Evolutionary conservation across 495 filamentous ascomycete genomes (phyloP), one percentile per base, ranked within the genome.

Genomic region (Xylaria nigripes): DNA sequence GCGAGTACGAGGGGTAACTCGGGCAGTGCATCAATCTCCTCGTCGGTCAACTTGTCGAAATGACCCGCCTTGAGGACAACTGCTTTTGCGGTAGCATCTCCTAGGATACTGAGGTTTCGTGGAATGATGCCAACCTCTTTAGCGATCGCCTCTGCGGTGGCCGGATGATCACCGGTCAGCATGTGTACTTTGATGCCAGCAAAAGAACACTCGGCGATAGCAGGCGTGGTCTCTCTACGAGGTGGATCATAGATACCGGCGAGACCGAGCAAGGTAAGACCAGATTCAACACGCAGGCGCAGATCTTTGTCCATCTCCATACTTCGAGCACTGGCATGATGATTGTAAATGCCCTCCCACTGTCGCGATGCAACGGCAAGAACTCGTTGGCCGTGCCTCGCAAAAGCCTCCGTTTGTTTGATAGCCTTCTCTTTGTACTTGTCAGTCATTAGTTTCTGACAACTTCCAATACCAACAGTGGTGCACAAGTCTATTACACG

Each of bases 181-280:
- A 91, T 91, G 67, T 89, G 85, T 8, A 90, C 85, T 55, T 77
- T 77, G 54, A 91, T 86, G 24, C 87, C 87, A 47, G 87, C 87
- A 32, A 72, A 67, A 38, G 82, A 73, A 62, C 86, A 89, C 59
- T 81, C 78, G 21, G 67, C 69, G 30, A 91, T 80, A 24, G 86
- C 77, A 10, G 74, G 79, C 15, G 77, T 80, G 2, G 84, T 86
- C 66, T 87, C 86, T 13, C 78, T 76, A 0, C 86, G 82, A 8
- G 84, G 84, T 10, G 86, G 86, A 64, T 89, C 86, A 57, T 87
- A 86, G 51, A 90, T 81, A 12, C 86, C 86, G 32, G 79, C 76
- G n/a, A 90, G 67, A n/a, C 86, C 86, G 19, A 87, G 63, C 21
- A 89, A 77, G 1, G 68, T 76, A 25, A 89, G 74, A 51, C 77